These are phyloP conservation scores for Globisporangium abappressorium DNA, from an alignment of 352 stramenopile species.

Conservation along the genomic window DNA sequence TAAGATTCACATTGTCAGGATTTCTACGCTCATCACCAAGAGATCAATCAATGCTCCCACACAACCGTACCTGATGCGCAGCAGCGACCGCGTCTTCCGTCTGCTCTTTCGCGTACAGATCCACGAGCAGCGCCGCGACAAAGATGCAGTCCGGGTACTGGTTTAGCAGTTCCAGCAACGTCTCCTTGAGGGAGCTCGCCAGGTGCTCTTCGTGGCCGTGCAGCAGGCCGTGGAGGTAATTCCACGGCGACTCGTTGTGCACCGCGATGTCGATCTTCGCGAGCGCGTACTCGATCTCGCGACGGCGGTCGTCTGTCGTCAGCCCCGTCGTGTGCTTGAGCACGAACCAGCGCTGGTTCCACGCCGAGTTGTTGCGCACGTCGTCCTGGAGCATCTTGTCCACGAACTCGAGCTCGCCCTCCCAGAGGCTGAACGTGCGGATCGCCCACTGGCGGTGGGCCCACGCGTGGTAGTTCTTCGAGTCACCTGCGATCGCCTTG, in stretches of 20 bases:
- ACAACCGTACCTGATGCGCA: constrained; percentile 32
- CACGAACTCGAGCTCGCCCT: constrained; percentile 91
- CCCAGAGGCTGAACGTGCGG: constrained; percentile 86
- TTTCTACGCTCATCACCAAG: neutral
- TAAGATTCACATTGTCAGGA: neutral
- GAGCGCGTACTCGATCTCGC: constrained; percentile 77
- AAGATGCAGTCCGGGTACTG: constrained; percentile 62
- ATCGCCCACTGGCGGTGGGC: constrained; percentile 95
- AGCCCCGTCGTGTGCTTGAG: constrained; percentile 53
- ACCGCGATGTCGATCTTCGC: constrained; percentile 59
- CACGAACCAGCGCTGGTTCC: constrained; percentile 89
- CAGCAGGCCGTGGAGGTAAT: constrained; percentile 83
- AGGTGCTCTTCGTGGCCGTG: constrained; percentile 49
- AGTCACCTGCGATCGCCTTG: constrained; percentile 91
- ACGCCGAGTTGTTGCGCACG: constrained; percentile 96
- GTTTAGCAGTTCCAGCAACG: constrained; percentile 37
- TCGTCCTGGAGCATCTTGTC: constrained; percentile 89
- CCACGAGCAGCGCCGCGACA: constrained; percentile 64
- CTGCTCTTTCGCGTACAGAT: constrained; percentile 58
- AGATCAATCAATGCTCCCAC: neutral
- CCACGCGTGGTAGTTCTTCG: constrained; percentile 99
- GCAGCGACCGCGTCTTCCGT: constrained; percentile 35
- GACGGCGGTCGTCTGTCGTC: constrained; percentile 32
- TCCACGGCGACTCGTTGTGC: constrained; percentile 92
- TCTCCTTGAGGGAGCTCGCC: constrained; percentile 34